phyloP scores from a whole-genome alignment of 129 eudicot genomes.

The Dittrichia graveolens region DNA sequence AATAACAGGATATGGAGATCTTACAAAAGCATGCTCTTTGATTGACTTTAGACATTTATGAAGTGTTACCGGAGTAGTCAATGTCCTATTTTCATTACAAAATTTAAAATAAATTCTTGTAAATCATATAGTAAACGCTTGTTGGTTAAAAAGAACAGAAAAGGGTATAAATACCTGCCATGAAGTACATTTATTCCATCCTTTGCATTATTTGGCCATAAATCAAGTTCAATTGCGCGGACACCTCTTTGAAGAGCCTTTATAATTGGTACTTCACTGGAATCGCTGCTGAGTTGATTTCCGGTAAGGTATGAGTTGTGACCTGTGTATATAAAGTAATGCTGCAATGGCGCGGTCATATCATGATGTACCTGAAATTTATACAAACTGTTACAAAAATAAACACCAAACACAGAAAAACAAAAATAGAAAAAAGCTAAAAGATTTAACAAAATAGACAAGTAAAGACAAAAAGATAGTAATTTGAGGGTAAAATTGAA shows the following conservation, averaged over 20 bases:
- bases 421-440: not conserved
- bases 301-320: slow-evolving; percentile 99
- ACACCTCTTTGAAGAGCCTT: slow-evolving; percentile 91
- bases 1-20: slow-evolving; percentile 80
- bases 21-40: slow-evolving; percentile 75
- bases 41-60: slow-evolving; percentile 73
- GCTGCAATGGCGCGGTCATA: slow-evolving; percentile 96
- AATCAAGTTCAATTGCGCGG: slow-evolving; percentile 90
- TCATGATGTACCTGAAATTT: slow-evolving; percentile 87
- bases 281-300: slow-evolving; percentile 92
- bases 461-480: not conserved
- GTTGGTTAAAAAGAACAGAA: not conserved
- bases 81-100: slow-evolving; percentile 54
- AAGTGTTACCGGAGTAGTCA: slow-evolving; percentile 80
- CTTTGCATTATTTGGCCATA: slow-evolving; percentile 87
- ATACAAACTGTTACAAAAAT: slow-evolving; percentile 21
- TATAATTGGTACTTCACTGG: slow-evolving; percentile 83
- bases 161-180: slow-evolving; percentile 61
- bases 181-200: slow-evolving; percentile 88
- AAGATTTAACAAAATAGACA: not conserved
- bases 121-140: slow-evolving; percentile 8
- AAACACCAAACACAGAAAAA: slow-evolving; percentile 12
- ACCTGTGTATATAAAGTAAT: slow-evolving; percentile 95
- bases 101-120: slow-evolving; percentile 15
- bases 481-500: not conserved